Percentiles rank a stretch among this genome's conserved stretches.
Evolutionary conservation across 345 rosid species (phyloP).

Genomic region (Eucalyptus erythrocorys): DNA sequence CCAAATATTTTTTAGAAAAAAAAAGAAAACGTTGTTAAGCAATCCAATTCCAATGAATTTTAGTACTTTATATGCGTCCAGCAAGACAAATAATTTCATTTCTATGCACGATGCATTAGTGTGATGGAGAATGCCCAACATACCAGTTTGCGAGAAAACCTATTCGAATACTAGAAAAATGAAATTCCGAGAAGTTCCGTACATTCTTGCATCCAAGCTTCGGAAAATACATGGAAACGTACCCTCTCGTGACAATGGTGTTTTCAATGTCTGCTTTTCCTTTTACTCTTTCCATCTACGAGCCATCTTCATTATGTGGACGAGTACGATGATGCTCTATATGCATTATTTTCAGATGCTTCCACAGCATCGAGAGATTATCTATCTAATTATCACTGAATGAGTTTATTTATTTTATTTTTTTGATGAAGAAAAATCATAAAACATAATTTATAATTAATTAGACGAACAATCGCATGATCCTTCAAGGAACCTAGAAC

Average conservation of each 20-base stretch:
- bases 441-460: neutral
- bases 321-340: neutral
- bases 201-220: neutral
- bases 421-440: neutral
- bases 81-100: neutral
- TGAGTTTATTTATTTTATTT: neutral
- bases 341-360: neutral
- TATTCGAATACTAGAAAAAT: neutral
- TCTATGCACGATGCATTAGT: neutral
- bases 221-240: neutral
- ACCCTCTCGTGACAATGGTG: neutral
- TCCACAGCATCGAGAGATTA: neutral
- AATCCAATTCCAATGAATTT: neutral
- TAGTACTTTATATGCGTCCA: neutral
- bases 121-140: neutral
- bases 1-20: neutral
- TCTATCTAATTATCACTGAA: neutral
- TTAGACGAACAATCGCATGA: neutral
- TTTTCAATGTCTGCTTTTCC: neutral
- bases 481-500: neutral
- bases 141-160: neutral
- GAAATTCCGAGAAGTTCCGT: neutral
- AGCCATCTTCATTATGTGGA: neutral
- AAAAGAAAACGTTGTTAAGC: neutral
- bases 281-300: neutral